Evolutionary conservation across 2,329 filamentous ascomycete genomes (phyloP).

Genomic region (Tolypocladium tundrense): DNA sequence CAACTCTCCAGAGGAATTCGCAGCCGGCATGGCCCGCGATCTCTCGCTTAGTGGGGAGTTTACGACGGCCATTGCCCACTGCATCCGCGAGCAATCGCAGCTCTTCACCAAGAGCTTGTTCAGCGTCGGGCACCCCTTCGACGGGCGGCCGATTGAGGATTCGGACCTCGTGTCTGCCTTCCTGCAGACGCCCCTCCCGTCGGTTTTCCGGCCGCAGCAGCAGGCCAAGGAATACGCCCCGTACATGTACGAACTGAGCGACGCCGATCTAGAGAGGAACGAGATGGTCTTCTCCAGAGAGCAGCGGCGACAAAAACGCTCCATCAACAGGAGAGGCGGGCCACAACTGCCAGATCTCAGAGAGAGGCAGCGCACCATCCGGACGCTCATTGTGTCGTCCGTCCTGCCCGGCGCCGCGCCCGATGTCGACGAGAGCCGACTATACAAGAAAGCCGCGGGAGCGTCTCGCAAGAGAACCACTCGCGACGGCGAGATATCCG

Average conservation of each 20-base stretch:
- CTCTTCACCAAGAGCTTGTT: slow-evolving; percentile 91
- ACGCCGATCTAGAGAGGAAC: slow-evolving; percentile 79
- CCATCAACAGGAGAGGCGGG: slow-evolving; percentile 85
- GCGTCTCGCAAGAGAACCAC: slow-evolving; percentile 44
- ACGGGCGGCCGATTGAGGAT: slow-evolving; percentile 87
- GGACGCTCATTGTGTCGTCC: slow-evolving; percentile 84
- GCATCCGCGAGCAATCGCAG: slow-evolving; percentile 91
- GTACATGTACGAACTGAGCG: slow-evolving; percentile 87
- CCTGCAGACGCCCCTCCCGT: slow-evolving; percentile 70
- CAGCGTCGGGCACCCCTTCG: slow-evolving; percentile 87
- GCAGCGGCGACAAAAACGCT: slow-evolving; percentile 87
- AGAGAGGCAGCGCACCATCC: slow-evolving; percentile 84
- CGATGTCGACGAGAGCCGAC: slow-evolving; percentile 70
- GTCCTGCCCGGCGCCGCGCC: slow-evolving; percentile 80
- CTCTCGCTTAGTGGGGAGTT: slow-evolving; percentile 91
- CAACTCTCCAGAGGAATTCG: slow-evolving; percentile 94
- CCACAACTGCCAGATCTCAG: slow-evolving; percentile 93
- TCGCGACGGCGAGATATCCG: slow-evolving; percentile 62
- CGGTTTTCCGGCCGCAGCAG: slow-evolving; percentile 81
- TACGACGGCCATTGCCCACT: slow-evolving; percentile 93
- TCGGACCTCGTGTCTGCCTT: slow-evolving; percentile 80
- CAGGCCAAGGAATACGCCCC: slow-evolving; percentile 90
- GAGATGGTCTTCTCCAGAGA: slow-evolving; percentile 91
- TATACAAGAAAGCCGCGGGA: slow-evolving; percentile 69
- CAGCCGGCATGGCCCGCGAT: slow-evolving; percentile 77